phyloP scores from a whole-genome alignment of 257 asterid genomes.

The Solanum habrochaites region DNA sequence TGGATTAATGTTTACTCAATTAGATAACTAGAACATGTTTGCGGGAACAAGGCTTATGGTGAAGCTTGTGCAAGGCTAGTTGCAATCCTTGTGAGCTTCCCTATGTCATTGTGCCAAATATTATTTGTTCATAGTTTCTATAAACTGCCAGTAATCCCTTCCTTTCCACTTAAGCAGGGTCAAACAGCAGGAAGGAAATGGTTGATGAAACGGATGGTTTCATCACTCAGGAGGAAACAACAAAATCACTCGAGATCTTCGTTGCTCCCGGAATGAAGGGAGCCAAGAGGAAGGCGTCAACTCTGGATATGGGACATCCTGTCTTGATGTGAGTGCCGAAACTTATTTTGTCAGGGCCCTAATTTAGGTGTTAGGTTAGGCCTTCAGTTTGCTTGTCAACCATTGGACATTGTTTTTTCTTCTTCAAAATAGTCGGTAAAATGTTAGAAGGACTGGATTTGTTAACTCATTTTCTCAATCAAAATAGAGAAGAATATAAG shows the following conservation, averaged over 20 bases:
- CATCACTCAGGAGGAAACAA: constrained; percentile 1
- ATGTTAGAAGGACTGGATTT: neutral
- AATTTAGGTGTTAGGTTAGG: neutral
- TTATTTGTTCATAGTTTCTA: neutral
- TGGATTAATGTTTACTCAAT: neutral
- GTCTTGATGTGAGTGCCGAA: neutral
- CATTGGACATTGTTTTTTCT: neutral
- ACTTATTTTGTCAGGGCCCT: neutral
- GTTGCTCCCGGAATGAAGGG: neutral
- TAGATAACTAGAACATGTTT: neutral
- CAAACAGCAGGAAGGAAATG: neutral
- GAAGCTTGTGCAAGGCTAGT: neutral
- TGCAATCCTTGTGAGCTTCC: neutral
- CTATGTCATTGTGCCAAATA: neutral
- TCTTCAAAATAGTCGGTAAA: neutral
- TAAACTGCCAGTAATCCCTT: no score
- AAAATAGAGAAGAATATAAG: neutral
- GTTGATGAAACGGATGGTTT: neutral
- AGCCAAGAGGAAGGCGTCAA: constrained; percentile 1
- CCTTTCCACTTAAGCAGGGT: neutral
- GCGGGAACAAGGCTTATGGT: neutral
- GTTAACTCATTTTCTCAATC: neutral
- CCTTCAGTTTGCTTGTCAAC: neutral
- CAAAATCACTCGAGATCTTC: constrained; percentile 1
- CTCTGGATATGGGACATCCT: neutral